Percentiles rank a stretch among this genome's conserved stretches.
phyloP scores from a whole-genome alignment of 495 filamentous ascomycete genomes.

The Penicillium cosmopolitanum region DNA sequence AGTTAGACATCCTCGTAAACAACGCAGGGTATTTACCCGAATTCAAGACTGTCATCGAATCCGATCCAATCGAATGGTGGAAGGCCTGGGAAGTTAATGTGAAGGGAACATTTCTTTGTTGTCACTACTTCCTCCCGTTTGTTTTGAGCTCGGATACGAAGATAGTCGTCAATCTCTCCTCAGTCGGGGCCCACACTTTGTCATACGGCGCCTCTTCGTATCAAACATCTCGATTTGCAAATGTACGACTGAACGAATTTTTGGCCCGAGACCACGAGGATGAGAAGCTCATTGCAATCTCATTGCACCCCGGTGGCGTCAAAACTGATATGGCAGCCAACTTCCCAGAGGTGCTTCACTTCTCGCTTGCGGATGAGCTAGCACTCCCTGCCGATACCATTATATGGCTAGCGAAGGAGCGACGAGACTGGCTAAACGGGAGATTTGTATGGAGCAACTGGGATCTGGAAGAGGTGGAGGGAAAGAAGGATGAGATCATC shows the following conservation, averaged over 20 bases:
- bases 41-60: conserved; percentile 41
- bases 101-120: conserved; percentile 47
- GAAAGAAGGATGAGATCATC: conserved; percentile 48
- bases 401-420: conserved; percentile 51
- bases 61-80: conserved; percentile 52
- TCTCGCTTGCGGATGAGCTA: conserved; percentile 45
- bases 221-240: conserved; percentile 49
- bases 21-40: conserved; percentile 53
- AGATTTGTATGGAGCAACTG: conserved; percentile 47
- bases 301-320: conserved; percentile 56
- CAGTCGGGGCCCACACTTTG: conserved; percentile 43
- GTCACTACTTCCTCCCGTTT: conserved; percentile 50
- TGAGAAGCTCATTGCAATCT: conserved; percentile 48
- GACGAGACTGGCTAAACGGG: conserved; percentile 54
- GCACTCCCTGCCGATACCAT: conserved; percentile 52
- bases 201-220: conserved; percentile 43
- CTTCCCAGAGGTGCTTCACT: conserved; percentile 22
- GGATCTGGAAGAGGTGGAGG: conserved; percentile 53
- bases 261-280: conserved; percentile 39
- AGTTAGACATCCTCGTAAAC: conserved; percentile 58
- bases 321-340: conserved; percentile 45
- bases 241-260: conserved; percentile 53
- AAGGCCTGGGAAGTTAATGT: conserved; percentile 48
- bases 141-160: conserved; percentile 48
- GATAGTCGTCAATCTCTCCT: conserved; percentile 51